Conservation (phyloP, 345 rosid genomes). For the Eucalyptus grandis region DNA sequence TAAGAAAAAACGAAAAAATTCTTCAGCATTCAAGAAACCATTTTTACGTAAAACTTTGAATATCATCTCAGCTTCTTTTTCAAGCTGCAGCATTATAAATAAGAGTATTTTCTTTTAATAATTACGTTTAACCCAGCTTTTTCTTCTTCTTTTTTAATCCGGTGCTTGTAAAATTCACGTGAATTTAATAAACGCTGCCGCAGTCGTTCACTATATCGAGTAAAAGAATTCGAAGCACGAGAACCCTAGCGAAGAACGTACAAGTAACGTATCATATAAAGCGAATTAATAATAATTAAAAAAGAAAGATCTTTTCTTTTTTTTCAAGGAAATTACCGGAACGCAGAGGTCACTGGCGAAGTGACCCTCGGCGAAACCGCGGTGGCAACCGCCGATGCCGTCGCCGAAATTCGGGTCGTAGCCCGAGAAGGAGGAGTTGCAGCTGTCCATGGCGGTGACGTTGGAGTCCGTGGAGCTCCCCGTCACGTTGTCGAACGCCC, state of each 20-base stretch:
- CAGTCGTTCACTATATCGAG: neutral
- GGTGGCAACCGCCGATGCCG: slow-evolving; percentile 18
- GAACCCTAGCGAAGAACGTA: neutral
- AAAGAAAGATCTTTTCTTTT: neutral
- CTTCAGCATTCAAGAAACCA: neutral
- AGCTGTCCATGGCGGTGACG: slow-evolving; percentile 40
- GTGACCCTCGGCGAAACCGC: slow-evolving; percentile 18
- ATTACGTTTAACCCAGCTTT: neutral
- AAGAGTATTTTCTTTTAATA: neutral
- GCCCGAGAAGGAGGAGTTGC: slow-evolving; percentile 52
- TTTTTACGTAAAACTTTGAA: neutral
- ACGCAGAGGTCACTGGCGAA: slow-evolving; percentile 74
- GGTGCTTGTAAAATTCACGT: neutral
- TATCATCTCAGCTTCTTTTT: neutral
- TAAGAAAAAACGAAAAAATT: neutral
- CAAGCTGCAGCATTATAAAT: neutral
- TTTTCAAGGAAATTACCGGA: slow-evolving; percentile 43
- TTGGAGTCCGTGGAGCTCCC: slow-evolving; percentile 39
- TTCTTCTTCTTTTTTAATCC: neutral
- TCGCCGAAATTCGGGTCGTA: slow-evolving; percentile 14
- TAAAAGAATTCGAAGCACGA: neutral
- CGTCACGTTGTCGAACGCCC: neutral
- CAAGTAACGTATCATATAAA: neutral
- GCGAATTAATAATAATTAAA: neutral
- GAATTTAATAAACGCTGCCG: neutral